A percentile compares a stretch with the other conserved stretches of the same genome.
These are phyloP conservation scores for Adansonia gregorii DNA, from an alignment of 441 rosid species.

Conservation along the genomic window DNA sequence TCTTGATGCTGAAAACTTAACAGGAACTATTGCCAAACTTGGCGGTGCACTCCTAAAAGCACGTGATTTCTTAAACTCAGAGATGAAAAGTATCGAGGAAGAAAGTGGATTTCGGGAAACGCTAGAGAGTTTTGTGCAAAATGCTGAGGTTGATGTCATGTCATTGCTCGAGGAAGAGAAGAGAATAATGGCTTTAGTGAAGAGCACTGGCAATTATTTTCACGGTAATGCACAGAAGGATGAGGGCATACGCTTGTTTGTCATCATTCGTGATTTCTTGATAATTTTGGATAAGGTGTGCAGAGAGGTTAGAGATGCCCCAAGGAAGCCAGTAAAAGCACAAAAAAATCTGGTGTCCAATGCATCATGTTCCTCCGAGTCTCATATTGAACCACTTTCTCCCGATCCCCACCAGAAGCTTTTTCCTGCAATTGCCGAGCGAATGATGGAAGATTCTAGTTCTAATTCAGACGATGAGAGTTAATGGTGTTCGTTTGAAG, in stretches of 20 bases:
- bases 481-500: neutral
- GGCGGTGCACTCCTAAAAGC: constrained; percentile 59
- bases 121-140: constrained; percentile 70
- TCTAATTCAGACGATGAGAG: constrained; percentile 43
- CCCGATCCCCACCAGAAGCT: constrained; percentile 58
- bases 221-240: constrained; percentile 91
- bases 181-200: constrained; percentile 83
- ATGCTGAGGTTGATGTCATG: constrained; percentile 66
- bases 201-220: constrained; percentile 90
- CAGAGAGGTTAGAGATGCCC: constrained; percentile 68
- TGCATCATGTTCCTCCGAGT: constrained; percentile 54
- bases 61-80: constrained; percentile 66
- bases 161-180: constrained; percentile 72
- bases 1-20: constrained; percentile 77
- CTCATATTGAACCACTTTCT: constrained; percentile 38
- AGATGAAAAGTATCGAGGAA: constrained; percentile 66
- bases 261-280: constrained; percentile 78
- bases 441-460: constrained; percentile 44
- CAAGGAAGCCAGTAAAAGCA: constrained; percentile 45
- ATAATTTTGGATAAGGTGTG: constrained; percentile 84
- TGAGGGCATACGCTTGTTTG: constrained; percentile 85
- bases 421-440: constrained; percentile 76
- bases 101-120: constrained; percentile 71
- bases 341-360: constrained; percentile 53
- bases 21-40: constrained; percentile 69